phyloP scores from a whole-genome alignment of 2,329 filamentous ascomycete species.

The Fusarium sp. region DNA sequence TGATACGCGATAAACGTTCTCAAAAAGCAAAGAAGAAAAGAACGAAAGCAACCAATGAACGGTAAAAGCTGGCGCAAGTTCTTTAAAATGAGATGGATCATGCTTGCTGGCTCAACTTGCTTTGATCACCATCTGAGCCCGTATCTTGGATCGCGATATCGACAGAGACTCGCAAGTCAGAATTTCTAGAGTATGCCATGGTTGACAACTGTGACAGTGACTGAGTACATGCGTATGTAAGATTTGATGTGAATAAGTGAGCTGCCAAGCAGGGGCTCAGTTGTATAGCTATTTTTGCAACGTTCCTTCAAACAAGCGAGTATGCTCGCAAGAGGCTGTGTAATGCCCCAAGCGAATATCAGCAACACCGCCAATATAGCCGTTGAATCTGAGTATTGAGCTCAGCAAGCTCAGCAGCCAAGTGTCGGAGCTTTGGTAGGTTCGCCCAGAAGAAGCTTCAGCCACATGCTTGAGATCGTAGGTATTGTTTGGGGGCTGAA shows the following conservation, averaged over 20 bases:
- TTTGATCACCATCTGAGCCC: not conserved
- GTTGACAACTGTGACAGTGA: not conserved
- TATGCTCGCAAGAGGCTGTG: constrained; percentile 33
- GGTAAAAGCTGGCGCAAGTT: not conserved
- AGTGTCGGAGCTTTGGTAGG: not conserved
- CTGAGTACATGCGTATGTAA: constrained; percentile 1
- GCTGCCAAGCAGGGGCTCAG: constrained; percentile 1
- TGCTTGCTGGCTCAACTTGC: not conserved
- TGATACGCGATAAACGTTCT: not conserved
- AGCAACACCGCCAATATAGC: not conserved
- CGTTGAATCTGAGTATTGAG: not conserved
- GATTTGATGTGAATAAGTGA: constrained; percentile 16
- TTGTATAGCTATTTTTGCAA: constrained; percentile 16
- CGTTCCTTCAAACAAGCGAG: not conserved
- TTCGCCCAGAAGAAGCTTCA: constrained; percentile 10
- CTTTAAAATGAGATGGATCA: not conserved
- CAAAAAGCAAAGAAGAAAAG: not conserved
- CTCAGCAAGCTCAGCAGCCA: not conserved
- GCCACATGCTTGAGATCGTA: constrained; percentile 3
- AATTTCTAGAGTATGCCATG: constrained; percentile 2
- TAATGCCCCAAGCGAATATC: constrained; percentile 13
- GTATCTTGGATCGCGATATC: not conserved
- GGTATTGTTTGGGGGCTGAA: constrained; percentile 19
- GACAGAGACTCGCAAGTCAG: not conserved
- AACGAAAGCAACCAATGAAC: not conserved